These are phyloP conservation scores for Theileria parva DNA, from an alignment of 169 alveolate genomes.

Conservation along the genomic window DNA sequence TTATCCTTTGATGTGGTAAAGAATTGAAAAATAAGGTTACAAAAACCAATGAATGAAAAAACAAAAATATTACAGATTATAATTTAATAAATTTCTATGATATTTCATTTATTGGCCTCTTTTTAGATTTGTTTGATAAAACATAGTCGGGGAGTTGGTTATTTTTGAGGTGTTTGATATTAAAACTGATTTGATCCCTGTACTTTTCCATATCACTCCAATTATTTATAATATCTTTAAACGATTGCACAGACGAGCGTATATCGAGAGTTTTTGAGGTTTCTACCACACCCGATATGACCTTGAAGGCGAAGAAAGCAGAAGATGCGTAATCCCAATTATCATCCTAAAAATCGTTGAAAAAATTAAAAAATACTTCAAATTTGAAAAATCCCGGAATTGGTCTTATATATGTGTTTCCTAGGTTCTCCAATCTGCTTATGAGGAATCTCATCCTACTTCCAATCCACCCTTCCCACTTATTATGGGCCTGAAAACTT, in stretches of 20 bases:
- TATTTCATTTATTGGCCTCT: slow-evolving; percentile 40
- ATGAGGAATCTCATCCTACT: slow-evolving; percentile 79
- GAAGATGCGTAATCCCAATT: slow-evolving; percentile 68
- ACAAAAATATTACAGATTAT: not conserved
- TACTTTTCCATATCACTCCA: slow-evolving; percentile 64
- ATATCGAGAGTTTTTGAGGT: slow-evolving; percentile 51
- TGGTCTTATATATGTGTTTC: slow-evolving; percentile 79
- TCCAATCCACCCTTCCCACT: slow-evolving; percentile 86
- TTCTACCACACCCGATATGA: not conserved
- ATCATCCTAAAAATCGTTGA: slow-evolving; percentile 16
- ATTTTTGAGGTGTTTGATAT: slow-evolving; percentile 49
- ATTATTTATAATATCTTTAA: slow-evolving; percentile 59
- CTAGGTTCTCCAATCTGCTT: slow-evolving; percentile 76
- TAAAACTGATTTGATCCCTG: slow-evolving; percentile 57
- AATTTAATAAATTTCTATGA: not conserved
- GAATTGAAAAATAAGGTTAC: not conserved
- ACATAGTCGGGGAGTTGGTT: slow-evolving; percentile 61
- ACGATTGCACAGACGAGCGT: slow-evolving; percentile 55
- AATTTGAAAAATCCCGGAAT: slow-evolving; percentile 73
- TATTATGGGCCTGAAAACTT: slow-evolving; percentile 57
- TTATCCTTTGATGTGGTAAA: not conserved
- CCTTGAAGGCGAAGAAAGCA: slow-evolving; percentile 64
- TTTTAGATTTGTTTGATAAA: slow-evolving; percentile 28
- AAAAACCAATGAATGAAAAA: not conserved
- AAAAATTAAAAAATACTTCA: slow-evolving; percentile 19